A percentile compares a stretch with the other conserved stretches of the same genome.
Conservation (phyloP, 352 stramenopile genomes). For the Thalassiosira oceanica region DNA sequence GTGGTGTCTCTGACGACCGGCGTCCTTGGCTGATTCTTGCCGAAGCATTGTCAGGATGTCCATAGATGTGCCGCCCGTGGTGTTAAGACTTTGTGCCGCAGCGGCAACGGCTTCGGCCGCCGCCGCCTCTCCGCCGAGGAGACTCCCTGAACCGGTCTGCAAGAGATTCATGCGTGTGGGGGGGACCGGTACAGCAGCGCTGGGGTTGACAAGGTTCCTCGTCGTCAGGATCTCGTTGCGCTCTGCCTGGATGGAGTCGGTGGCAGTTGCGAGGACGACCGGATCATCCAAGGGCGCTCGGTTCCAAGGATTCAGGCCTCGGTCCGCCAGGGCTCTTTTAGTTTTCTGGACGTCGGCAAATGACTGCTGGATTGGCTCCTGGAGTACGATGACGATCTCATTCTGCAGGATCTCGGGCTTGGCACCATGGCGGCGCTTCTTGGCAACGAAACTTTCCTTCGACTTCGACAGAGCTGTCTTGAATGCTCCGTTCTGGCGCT, state of each 20-base stretch:
- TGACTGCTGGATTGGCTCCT: not conserved
- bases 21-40: not conserved
- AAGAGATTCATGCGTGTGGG: not conserved
- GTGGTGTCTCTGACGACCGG: not conserved
- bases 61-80: not conserved
- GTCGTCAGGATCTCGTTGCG: not conserved
- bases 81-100: not conserved
- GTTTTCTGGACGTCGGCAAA: not conserved
- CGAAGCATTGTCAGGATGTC: not conserved
- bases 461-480: not conserved
- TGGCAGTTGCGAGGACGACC: not conserved
- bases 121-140: not conserved
- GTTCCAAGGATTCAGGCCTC: not conserved
- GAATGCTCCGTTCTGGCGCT: slow-evolving; percentile 3
- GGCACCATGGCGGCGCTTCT: not conserved
- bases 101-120: not conserved
- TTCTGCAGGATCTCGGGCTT: not conserved
- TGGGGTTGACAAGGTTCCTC: not conserved
- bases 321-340: not conserved
- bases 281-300: not conserved
- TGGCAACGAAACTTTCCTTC: not conserved
- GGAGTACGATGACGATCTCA: not conserved
- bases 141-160: not conserved
- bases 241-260: not conserved
- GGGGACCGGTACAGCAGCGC: not conserved